Evolutionary conservation across 257 asterid genomes (phyloP), one percentile per base, ranked within the genome.

Genomic region (Jacaranda mimosifolia): DNA sequence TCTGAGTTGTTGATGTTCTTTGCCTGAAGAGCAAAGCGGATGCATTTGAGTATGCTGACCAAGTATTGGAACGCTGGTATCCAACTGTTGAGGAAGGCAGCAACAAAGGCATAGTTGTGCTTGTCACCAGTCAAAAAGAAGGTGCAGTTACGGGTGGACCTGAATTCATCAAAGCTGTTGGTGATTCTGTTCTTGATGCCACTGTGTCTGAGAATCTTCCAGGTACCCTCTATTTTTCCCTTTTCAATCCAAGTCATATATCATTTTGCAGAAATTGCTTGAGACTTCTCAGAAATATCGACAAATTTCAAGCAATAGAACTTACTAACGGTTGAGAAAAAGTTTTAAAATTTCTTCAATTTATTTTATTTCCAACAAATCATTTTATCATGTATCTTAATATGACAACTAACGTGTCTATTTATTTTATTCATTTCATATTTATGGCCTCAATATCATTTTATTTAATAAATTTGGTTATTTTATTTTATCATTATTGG

Each of bases 121-220:
- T 96, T 15, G 85, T 96, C 53, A 96, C 99, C 79, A 93, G 97
- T 76, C 99, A 96, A 84, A 96, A 96, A 72, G 99, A 96, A 89
- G 99, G 98, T 3, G 99, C 99, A 15, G 85, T 96, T 72, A 96
- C 97, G 0, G 99, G 99, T 62, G 99, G 99, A 19, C 99, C 99
- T 70, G 95, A 88, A 9, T 96, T 96, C 79, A 75, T 91, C 74
- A 68, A 91, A 79, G 97, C 99, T 72, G 97, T 93, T 68, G 98
- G 98, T 70, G 99, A 93, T 76, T 71, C 95, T 39, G 52, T 96
- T 82, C 99, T 96, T 72, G 99, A 96, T 87, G 87, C 96, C 81
- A 85, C 96, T 53, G 97, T 93, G 35, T 88, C 99, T 3, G 99
- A 96, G 76, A 96, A 96, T 83, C 95, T 96, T 53, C 99, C 99